Evolutionary conservation across 768 basidiomycete genomes (phyloP).

Genomic region (Coprinellus micaceus): DNA sequence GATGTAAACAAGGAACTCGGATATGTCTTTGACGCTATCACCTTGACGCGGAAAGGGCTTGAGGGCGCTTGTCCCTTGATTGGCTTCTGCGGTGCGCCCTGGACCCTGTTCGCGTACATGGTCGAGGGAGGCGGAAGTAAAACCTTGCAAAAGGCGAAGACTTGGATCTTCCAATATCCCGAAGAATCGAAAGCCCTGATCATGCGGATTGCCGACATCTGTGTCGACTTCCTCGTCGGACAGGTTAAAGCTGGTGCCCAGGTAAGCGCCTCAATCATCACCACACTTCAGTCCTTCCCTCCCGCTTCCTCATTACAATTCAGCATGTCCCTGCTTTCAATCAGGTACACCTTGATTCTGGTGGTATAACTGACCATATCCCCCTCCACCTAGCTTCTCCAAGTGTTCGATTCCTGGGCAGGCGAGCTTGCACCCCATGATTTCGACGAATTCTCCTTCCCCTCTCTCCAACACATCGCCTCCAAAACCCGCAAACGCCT

Average conservation of each 20-base stretch:
- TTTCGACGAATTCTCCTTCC: constrained; percentile 80
- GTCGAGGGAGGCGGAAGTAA: constrained; percentile 94
- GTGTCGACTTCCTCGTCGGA: constrained; percentile 85
- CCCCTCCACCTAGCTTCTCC: constrained; percentile 63
- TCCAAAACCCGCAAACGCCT: constrained; percentile 62
- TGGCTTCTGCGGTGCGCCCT: constrained; percentile 95
- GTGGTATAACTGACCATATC: neutral
- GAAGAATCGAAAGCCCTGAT: constrained; percentile 78
- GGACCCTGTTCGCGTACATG: constrained; percentile 99
- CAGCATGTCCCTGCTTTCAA: no score
- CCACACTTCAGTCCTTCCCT: neutral
- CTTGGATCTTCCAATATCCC: constrained; percentile 91
- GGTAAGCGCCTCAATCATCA: constrained; percentile 40
- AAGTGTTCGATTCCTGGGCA: constrained; percentile 97
- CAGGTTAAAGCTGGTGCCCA: constrained; percentile 96
- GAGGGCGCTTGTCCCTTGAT: constrained; percentile 91
- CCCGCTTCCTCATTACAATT: no score
- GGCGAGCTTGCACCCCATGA: constrained; percentile 89
- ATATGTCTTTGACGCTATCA: constrained; percentile 93
- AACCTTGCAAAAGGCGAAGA: constrained; percentile 86
- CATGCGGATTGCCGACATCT: constrained; percentile 78
- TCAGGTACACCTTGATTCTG: neutral
- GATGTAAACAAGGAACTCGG: constrained; percentile 81
- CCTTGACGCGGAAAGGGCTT: constrained; percentile 72
- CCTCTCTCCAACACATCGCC: constrained; percentile 72